A percentile compares a stretch with the other conserved stretches of the same genome.
Evolutionary conservation across 2,329 filamentous ascomycete species (phyloP).

Genomic region (Colletotrichum sp.): DNA sequence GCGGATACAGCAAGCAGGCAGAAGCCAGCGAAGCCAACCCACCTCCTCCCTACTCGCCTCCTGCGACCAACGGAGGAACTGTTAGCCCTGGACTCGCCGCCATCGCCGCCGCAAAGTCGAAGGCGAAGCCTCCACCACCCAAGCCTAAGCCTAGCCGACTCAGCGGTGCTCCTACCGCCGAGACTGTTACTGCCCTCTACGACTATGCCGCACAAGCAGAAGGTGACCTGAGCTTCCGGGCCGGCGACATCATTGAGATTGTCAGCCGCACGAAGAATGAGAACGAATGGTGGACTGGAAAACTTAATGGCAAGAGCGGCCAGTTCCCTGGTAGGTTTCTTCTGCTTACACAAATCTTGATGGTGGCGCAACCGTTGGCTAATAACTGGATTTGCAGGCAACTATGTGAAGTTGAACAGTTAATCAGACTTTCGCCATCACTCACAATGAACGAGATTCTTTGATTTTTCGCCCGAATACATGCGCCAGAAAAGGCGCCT

Average conservation of each 20-base stretch:
- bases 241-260: conserved; percentile 92
- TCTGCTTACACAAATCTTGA: not conserved
- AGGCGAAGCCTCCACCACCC: conserved; percentile 74
- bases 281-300: conserved; percentile 98
- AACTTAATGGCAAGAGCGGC: conserved; percentile 78
- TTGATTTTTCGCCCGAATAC: conserved; percentile 3
- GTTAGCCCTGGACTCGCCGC: conserved; percentile 47
- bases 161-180: conserved; percentile 66
- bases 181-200: conserved; percentile 90
- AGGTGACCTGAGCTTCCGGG: conserved; percentile 88
- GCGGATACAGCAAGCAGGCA: conserved; percentile 39
- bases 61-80: conserved; percentile 31
- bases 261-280: conserved; percentile 81
- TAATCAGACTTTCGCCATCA: conserved; percentile 9
- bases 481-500: conserved; percentile 4
- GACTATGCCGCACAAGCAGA: conserved; percentile 97
- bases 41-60: conserved; percentile 74
- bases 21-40: conserved; percentile 58
- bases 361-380: conserved; percentile 22
- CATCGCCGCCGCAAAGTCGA: conserved; percentile 63
- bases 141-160: conserved; percentile 82
- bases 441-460: not conserved
- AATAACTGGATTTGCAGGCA: conserved; percentile 41
- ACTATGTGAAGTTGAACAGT: conserved; percentile 52
- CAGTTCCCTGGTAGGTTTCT: conserved; percentile 84